Evolutionary conservation across 208 protist genomes (phyloP).

Genomic region (Trypanosoma lewisi): DNA sequence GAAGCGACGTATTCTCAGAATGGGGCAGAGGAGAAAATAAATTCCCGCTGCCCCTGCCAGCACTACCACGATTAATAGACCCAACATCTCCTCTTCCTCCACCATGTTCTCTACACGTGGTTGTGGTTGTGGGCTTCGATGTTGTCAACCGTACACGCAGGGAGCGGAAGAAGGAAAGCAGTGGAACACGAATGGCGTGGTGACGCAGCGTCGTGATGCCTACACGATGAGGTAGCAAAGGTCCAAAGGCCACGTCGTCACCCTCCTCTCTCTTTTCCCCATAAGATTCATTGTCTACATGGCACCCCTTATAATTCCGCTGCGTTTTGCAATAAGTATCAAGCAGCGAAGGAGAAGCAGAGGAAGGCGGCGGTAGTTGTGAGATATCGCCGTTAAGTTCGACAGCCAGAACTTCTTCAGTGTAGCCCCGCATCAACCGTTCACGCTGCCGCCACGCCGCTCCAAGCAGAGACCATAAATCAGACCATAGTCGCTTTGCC

Average conservation of each 20-base stretch:
- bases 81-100: no score
- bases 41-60: neutral
- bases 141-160: conserved; percentile 35
- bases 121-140: neutral
- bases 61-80: neutral
- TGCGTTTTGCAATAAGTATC: conserved; percentile 10
- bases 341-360: conserved; percentile 5
- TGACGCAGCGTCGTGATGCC: conserved; percentile 33
- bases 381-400: conserved; percentile 8
- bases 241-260: conserved; percentile 63
- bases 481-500: conserved; percentile 44
- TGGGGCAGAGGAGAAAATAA: neutral
- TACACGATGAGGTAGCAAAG: conserved; percentile 53
- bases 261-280: conserved; percentile 19
- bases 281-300: neutral
- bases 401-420: conserved; percentile 3
- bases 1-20: neutral
- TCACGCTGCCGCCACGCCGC: conserved; percentile 73
- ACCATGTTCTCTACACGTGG: neutral
- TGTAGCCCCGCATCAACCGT: conserved; percentile 52
- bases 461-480: conserved; percentile 56
- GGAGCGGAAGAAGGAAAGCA: conserved; percentile 45
- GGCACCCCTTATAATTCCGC: neutral
- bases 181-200: conserved; percentile 52
- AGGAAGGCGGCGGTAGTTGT: conserved; percentile 3